These are phyloP conservation scores for Passiflora organensis DNA, from an alignment of 345 rosid genomes.

Conservation along the genomic window DNA sequence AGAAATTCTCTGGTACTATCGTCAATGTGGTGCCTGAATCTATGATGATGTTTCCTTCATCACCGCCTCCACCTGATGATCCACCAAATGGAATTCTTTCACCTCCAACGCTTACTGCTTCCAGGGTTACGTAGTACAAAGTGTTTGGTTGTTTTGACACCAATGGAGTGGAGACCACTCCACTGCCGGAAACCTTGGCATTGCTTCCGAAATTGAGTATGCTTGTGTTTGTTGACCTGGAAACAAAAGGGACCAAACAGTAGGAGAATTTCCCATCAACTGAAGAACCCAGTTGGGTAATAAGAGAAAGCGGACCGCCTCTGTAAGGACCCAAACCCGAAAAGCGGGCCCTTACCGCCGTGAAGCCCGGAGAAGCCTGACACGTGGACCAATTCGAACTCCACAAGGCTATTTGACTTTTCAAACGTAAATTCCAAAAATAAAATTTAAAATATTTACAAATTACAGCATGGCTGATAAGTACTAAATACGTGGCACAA, in stretches of 20 bases:
- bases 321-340: no score
- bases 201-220: constrained; percentile 46
- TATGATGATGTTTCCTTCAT: constrained; percentile 47
- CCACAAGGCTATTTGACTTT: no score
- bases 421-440: no score
- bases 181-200: constrained; percentile 36
- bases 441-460: no score
- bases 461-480: no score
- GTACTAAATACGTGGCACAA: no score
- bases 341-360: no score
- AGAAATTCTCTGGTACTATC: constrained; percentile 26
- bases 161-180: constrained; percentile 44
- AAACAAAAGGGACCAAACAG: constrained; percentile 43
- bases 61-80: constrained; percentile 8
- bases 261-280: constrained; percentile 53
- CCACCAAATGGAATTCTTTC: constrained; percentile 23
- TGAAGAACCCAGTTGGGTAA: constrained; percentile 39
- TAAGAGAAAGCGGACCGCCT: constrained; percentile 42
- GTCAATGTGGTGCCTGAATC: constrained; percentile 68
- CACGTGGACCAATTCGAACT: no score
- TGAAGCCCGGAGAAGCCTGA: no score
- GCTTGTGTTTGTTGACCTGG: constrained; percentile 24
- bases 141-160: constrained; percentile 29
- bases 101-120: constrained; percentile 42
- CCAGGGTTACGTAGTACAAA: constrained; percentile 36